phyloP scores from a whole-genome alignment of 352 stramenopile species.

The Peronosclerospora sorghi region DNA sequence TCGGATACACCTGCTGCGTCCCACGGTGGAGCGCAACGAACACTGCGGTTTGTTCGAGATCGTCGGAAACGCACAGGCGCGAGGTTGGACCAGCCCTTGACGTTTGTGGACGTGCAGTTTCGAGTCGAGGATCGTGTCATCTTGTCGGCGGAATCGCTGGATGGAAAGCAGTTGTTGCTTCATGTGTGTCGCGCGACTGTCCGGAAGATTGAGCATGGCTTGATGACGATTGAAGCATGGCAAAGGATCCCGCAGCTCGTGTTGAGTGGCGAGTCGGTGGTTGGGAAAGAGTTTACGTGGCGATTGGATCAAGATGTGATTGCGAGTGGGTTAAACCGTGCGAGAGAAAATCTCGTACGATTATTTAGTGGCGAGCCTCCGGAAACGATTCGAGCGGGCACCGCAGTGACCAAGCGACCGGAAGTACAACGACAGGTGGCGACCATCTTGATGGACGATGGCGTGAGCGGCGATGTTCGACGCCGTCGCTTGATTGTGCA shows the following conservation, averaged over 20 bases:
- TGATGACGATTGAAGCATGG: slow-evolving; percentile 41
- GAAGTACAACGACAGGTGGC: slow-evolving; percentile 21
- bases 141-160: slow-evolving; percentile 56
- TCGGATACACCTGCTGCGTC: slow-evolving; percentile 24
- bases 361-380: slow-evolving; percentile 50
- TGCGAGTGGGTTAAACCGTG: slow-evolving; percentile 46
- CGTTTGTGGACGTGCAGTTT: slow-evolving; percentile 48
- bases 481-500: slow-evolving; percentile 58
- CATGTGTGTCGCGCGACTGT: slow-evolving; percentile 50
- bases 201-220: slow-evolving; percentile 28
- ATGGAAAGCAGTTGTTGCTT: slow-evolving; percentile 49
- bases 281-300: slow-evolving; percentile 55
- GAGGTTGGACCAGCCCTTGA: slow-evolving; percentile 10
- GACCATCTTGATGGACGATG: no score
- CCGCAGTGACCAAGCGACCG: slow-evolving; percentile 15
- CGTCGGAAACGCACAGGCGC: slow-evolving; percentile 11
- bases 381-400: slow-evolving; percentile 33
- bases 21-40: slow-evolving; percentile 26
- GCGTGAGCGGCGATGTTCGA: slow-evolving; percentile 32
- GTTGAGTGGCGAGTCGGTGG: slow-evolving; percentile 35
- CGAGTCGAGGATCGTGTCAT: slow-evolving; percentile 64
- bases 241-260: slow-evolving; percentile 55
- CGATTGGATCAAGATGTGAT: slow-evolving; percentile 71
- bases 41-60: slow-evolving; percentile 44
- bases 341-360: slow-evolving; percentile 69